These are phyloP conservation scores for Zelonia costaricensis DNA, from an alignment of 208 protist species.

Conservation along the genomic window DNA sequence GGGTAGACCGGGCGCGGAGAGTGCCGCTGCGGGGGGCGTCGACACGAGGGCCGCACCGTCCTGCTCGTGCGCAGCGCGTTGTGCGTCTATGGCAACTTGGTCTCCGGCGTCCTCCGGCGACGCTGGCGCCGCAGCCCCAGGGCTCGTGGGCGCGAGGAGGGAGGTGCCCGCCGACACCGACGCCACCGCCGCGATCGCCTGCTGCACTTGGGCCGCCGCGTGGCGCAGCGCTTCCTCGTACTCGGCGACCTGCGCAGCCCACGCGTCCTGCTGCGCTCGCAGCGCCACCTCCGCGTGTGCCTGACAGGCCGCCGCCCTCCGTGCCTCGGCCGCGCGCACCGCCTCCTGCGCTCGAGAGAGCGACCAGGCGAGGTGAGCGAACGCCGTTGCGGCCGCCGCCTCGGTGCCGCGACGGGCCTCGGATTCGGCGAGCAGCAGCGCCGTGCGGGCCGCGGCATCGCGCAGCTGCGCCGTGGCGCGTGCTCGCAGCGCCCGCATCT, in stretches of 20 bases:
- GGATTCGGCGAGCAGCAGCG: conserved; percentile 12
- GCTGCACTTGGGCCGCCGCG: conserved; percentile 31
- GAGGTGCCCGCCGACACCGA: neutral
- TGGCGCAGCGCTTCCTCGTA: conserved; percentile 41
- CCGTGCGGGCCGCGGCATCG: neutral
- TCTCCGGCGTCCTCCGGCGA: too few relatives aligned
- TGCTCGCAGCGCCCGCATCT: conserved; percentile 14
- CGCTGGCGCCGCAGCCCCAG: neutral
- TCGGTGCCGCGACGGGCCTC: conserved; percentile 2
- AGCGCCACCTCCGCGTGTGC: neutral
- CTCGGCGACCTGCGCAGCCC: conserved; percentile 14
- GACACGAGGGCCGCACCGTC: conserved; percentile 3
- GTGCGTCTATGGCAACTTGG: too few relatives aligned
- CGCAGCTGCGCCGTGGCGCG: conserved; percentile 3
- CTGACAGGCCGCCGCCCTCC: too few relatives aligned
- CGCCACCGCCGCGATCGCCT: neutral
- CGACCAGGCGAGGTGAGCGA: neutral
- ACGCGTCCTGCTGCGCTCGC: conserved; percentile 20
- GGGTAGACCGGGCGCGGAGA: neutral
- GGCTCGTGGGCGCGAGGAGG: neutral
- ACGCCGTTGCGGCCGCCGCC: neutral
- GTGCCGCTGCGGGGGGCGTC: neutral
- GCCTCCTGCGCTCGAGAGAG: neutral
- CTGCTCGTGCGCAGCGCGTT: neutral
- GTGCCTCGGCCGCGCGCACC: neutral